These are phyloP conservation scores for Fusarium virguliforme DNA, from an alignment of 2,329 filamentous ascomycete genomes.

Conservation along the genomic window DNA sequence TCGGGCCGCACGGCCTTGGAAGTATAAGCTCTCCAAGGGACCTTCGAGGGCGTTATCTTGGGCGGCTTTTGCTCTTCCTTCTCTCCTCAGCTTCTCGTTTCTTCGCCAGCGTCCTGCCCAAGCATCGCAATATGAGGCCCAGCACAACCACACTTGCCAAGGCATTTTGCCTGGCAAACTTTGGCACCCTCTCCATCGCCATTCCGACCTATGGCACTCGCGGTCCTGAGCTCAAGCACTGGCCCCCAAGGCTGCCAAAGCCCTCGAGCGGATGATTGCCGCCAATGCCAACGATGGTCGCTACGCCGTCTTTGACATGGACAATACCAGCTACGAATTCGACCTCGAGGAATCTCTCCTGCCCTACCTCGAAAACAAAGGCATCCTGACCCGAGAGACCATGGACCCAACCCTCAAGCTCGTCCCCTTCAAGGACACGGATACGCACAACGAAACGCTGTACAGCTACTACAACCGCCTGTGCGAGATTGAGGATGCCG, in stretches of 20 bases:
- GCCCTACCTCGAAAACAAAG: conserved; percentile 61
- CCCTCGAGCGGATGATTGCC: conserved; percentile 58
- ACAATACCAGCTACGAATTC: conserved; percentile 62
- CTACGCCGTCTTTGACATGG: conserved; percentile 63
- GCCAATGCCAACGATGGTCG: conserved; percentile 57
- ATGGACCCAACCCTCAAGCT: conserved; percentile 60
- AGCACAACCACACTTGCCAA: conserved; percentile 27
- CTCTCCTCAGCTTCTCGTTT: neutral
- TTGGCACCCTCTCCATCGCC: conserved; percentile 29
- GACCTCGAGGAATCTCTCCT: conserved; percentile 63
- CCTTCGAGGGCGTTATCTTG: neutral
- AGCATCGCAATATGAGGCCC: conserved; percentile 33
- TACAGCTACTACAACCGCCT: conserved; percentile 64
- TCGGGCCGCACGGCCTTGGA: conserved; percentile 30
- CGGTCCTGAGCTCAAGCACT: conserved; percentile 53
- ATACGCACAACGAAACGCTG: conserved; percentile 58
- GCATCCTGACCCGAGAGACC: conserved; percentile 59
- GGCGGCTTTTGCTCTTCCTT: conserved; percentile 1
- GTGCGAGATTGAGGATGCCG: conserved; percentile 59
- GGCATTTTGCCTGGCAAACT: conserved; percentile 39
- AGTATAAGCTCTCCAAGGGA: conserved; percentile 22
- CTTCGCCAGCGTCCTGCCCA: neutral
- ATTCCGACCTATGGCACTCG: conserved; percentile 35
- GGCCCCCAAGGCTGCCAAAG: conserved; percentile 57
- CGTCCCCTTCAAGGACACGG: conserved; percentile 61